phyloP scores from a whole-genome alignment of 768 basidiomycete genomes.

The Macrolepiota albuminosa region DNA sequence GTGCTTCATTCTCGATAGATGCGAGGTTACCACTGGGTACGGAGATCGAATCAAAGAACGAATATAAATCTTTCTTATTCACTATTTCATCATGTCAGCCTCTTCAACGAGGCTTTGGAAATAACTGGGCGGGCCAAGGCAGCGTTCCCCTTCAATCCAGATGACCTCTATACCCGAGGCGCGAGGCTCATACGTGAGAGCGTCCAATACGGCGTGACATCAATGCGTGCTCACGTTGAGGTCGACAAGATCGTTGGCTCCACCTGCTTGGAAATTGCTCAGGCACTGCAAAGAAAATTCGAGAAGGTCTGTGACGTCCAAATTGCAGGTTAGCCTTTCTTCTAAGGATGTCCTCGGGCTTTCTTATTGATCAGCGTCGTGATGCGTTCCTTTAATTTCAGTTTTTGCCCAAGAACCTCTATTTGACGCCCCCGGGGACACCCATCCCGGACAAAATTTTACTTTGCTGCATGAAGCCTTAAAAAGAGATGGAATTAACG shows the following conservation, averaged over 20 bases:
- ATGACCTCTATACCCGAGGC: slow-evolving; percentile 49
- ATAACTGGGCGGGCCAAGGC: slow-evolving; percentile 50
- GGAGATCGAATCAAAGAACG: slow-evolving; percentile 10
- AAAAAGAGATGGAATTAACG: slow-evolving; percentile 35
- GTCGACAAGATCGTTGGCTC: slow-evolving; percentile 51
- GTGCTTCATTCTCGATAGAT: slow-evolving; percentile 58
- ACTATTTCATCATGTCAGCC: slow-evolving; percentile 25
- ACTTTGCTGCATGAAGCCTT: slow-evolving; percentile 40
- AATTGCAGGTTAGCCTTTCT: slow-evolving; percentile 40
- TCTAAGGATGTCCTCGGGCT: slow-evolving; percentile 6
- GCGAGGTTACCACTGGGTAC: slow-evolving; percentile 50
- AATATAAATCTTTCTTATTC: not conserved
- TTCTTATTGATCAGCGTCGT: slow-evolving; percentile 9
- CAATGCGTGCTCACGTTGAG: slow-evolving; percentile 67
- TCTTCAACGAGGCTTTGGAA: slow-evolving; percentile 51
- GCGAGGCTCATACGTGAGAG: slow-evolving; percentile 51
- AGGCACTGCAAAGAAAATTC: slow-evolving; percentile 43
- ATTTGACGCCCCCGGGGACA: slow-evolving; percentile 31
- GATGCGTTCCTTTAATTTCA: slow-evolving; percentile 18
- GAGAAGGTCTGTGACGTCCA: slow-evolving; percentile 47
- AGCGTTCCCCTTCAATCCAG: slow-evolving; percentile 34
- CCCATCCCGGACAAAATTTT: slow-evolving; percentile 39
- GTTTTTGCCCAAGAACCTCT: slow-evolving; percentile 62
- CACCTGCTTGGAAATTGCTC: slow-evolving; percentile 48
- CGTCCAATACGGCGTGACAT: slow-evolving; percentile 56